These are phyloP conservation scores for Lasiodiplodia gonubiensis DNA, from an alignment of 2,329 filamentous ascomycete species.

Conservation along the genomic window DNA sequence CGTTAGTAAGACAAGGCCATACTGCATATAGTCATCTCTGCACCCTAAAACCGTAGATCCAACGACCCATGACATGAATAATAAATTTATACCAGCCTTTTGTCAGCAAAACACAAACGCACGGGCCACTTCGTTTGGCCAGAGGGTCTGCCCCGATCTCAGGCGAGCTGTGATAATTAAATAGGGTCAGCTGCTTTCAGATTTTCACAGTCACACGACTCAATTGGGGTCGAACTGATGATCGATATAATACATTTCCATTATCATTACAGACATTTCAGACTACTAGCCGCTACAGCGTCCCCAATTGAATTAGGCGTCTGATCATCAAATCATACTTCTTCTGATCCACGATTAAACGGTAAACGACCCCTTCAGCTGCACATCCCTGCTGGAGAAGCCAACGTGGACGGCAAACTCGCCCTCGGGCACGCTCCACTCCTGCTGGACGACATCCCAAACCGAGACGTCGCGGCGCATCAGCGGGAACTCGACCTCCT, in stretches of 20 bases:
- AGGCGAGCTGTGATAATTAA: too few relatives aligned
- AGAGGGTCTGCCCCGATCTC: too few relatives aligned
- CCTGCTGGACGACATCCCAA: constrained; percentile 53
- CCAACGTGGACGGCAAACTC: constrained; percentile 36
- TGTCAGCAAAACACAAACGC: too few relatives aligned
- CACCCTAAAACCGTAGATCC: too few relatives aligned
- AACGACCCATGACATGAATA: too few relatives aligned
- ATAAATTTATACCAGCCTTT: too few relatives aligned
- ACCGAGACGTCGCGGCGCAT: constrained; percentile 56
- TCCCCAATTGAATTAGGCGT: not conserved
- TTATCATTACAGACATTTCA: constrained; percentile 7
- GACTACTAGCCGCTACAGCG: not conserved
- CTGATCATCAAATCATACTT: constrained; percentile 9
- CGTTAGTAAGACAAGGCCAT: too few relatives aligned
- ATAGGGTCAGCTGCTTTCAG: too few relatives aligned
- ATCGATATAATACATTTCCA: constrained; percentile 5
- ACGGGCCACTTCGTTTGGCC: too few relatives aligned
- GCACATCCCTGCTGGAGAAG: constrained; percentile 35
- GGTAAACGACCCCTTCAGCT: not conserved
- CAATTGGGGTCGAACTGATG: not conserved
- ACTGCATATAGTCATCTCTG: too few relatives aligned
- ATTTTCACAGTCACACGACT: not conserved
- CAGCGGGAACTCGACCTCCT: constrained; percentile 53
- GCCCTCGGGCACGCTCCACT: constrained; percentile 48
- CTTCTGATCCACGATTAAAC: not conserved